A percentile compares a stretch with the other conserved stretches of the same genome.
Evolutionary conservation across 441 rosid genomes (phyloP).

Genomic region (Gossypium schwendimanii): DNA sequence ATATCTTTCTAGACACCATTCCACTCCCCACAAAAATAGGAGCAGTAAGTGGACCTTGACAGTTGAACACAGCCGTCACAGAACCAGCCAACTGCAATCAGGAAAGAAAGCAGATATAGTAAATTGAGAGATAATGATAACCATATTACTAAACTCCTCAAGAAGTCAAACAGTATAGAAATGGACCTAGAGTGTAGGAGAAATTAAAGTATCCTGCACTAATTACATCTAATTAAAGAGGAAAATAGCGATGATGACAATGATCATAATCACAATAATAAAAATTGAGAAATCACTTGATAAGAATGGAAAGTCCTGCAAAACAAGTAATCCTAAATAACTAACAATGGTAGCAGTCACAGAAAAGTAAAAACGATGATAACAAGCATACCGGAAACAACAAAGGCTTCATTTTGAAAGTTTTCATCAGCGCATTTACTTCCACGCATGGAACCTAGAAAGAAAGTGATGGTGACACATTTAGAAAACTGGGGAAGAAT

Average conservation of each 20-base stretch:
- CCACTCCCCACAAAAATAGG: constrained; percentile 97
- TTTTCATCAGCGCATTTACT: constrained; percentile 84
- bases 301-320: neutral
- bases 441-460: constrained; percentile 88
- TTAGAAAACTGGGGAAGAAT: constrained; percentile 2
- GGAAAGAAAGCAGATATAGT: constrained; percentile 1
- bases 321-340: neutral
- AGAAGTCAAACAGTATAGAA: neutral
- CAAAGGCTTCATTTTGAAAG: constrained; percentile 90
- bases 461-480: constrained; percentile 14
- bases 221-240: constrained; percentile 1
- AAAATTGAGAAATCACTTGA: neutral
- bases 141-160: constrained; percentile 1
- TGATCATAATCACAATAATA: neutral
- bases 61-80: constrained; percentile 93
- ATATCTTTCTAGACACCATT: constrained; percentile 84
- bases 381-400: constrained; percentile 61
- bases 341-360: neutral
- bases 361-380: neutral
- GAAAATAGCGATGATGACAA: neutral
- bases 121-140: constrained; percentile 8
- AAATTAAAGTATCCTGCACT: neutral
- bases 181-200: neutral
- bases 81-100: constrained; percentile 88
- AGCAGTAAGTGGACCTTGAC: constrained; percentile 98